Evolutionary conservation across 495 filamentous ascomycete genomes (phyloP), one percentile per base, ranked within the genome.

Genomic region (Penicillium coffeae): DNA sequence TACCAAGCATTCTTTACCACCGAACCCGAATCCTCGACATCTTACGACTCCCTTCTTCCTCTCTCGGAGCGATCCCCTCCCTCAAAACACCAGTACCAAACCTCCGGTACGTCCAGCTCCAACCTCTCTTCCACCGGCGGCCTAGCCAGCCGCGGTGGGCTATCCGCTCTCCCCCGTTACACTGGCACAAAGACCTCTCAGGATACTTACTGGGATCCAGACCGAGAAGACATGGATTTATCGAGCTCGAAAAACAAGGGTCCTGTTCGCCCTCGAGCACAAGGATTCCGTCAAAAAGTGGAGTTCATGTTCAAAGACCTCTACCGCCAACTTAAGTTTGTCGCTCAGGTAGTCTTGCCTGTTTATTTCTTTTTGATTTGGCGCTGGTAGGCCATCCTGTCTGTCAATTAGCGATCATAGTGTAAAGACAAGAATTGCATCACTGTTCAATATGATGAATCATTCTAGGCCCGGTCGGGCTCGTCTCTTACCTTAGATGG

Each of bases 331-430:
- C 38, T 79, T 4, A 65, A 59, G 34, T 45, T 55, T 2, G 77
- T 82, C 18, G 73, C 69, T 4, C 50, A 47, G 53, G 49, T 75
- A 12, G 79, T 77, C 19, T 41, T 79, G 38, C 48, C 46, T 7
- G 70, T 73, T 50, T 84, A 83, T 61, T 54, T 73, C 49, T 75
- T 75, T 56, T 62, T 84, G 54, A 64, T 77, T 25, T 80, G 71
- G 71, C 68, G 61, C 38, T 77, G 75, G 71, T 80, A 68, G 56
- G 25, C n/a, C n/a, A n/a, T 30, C 25, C 51, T 48, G 32, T 32
- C 38, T 34, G 33, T 44, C 42, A 34, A 57, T 56, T 25, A 48
- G 47, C 53, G 58, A 51, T 51, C 20, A 59, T 54, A 50, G 35
- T 50, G 33, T 40, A 54, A 45, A 58, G 45, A 57, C 18, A 41